Percentiles rank a stretch among this genome's conserved stretches.
Conservation (phyloP, 495 filamentous ascomycete species). For the Tricharina praecox region DNA sequence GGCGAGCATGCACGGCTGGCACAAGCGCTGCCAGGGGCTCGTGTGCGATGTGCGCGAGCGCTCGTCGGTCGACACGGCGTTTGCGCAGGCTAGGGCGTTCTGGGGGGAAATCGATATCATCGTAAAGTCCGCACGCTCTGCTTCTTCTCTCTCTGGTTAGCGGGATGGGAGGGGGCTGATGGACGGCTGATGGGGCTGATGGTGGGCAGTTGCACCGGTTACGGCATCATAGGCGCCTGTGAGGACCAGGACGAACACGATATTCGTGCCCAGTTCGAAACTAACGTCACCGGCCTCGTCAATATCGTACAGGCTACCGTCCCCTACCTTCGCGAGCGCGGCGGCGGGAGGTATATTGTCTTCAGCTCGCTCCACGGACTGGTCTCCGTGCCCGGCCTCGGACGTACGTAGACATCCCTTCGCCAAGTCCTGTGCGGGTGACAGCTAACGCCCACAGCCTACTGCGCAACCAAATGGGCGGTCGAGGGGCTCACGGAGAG, state of each 20-base stretch:
- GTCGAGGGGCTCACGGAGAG: conserved; percentile 88
- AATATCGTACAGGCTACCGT: conserved; percentile 84
- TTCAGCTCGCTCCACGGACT: conserved; percentile 84
- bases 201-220: background rate
- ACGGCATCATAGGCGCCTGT: conserved; percentile 80
- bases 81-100: conserved; percentile 47
- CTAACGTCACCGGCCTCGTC: conserved; percentile 85
- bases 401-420: conserved; percentile 29
- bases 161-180: no score
- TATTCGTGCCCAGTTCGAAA: conserved; percentile 89
- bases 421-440: background rate
- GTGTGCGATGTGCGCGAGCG: conserved; percentile 80
- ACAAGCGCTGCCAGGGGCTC: conserved; percentile 53
- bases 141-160: background rate
- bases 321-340: conserved; percentile 66
- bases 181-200: no score
- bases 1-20: conserved; percentile 49
- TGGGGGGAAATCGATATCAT: conserved; percentile 80
- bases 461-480: conserved; percentile 92
- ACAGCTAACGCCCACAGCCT: conserved; percentile 31
- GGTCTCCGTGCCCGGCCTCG: conserved; percentile 75
- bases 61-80: conserved; percentile 54
- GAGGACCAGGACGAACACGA: conserved; percentile 95
- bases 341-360: conserved; percentile 68
- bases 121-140: conserved; percentile 60